phyloP scores from a whole-genome alignment of 768 basidiomycete genomes.

The Amanita pallidorosea region DNA sequence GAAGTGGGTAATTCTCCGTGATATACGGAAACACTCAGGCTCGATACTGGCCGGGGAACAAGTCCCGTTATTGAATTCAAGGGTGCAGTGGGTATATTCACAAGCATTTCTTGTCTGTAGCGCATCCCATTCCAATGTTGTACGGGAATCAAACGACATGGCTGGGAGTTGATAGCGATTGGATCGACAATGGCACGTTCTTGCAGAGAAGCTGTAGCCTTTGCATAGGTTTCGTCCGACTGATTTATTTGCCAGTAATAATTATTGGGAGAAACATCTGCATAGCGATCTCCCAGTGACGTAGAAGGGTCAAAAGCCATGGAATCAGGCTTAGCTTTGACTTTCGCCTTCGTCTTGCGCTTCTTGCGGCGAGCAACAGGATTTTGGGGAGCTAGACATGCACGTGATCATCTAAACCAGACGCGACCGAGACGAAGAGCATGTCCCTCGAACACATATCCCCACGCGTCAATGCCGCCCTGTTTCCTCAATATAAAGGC shows the following conservation, averaged over 20 bases:
- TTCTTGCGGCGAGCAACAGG: not conserved
- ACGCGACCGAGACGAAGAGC: too few species aligned
- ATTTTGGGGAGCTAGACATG: not conserved
- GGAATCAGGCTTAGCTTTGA: not conserved
- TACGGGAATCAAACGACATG: not conserved
- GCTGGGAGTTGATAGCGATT: not conserved
- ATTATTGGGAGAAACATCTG: not conserved
- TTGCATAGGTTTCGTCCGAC: not conserved
- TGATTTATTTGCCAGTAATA: not conserved
- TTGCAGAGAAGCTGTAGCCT: not conserved
- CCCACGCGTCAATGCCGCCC: constrained; percentile 2
- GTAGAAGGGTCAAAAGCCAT: not conserved
- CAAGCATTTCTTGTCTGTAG: not conserved
- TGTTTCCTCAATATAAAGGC: constrained; percentile 2
- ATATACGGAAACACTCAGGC: not conserved
- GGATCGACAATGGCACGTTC: not conserved
- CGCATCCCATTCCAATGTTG: not conserved
- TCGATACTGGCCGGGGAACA: not conserved
- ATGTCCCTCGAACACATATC: constrained; percentile 5
- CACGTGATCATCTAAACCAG: not conserved
- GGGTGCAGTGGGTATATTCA: not conserved
- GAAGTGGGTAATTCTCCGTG: not conserved
- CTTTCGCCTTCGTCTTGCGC: not conserved
- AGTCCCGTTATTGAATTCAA: too few species aligned
- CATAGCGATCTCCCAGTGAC: not conserved